Conservation (phyloP, 1,284 basidiomycete genomes). For the Papiliotrema terrestris region DNA sequence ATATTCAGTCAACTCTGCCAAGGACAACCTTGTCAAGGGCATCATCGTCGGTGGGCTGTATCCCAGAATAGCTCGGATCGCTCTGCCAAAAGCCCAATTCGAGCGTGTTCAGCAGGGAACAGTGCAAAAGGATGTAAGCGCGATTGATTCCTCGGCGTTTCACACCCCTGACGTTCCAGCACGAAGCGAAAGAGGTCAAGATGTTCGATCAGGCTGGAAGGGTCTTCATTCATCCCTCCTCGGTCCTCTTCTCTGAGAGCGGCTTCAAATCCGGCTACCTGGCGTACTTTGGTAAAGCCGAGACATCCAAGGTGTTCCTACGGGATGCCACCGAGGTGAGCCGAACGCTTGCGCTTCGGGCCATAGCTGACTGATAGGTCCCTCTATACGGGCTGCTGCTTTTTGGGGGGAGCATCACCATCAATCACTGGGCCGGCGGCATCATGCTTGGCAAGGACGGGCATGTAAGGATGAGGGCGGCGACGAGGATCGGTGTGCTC, state of each 20-base stretch:
- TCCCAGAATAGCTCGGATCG: slow-evolving; percentile 70
- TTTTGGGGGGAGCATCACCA: slow-evolving; percentile 74
- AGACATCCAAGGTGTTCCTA: slow-evolving; percentile 81
- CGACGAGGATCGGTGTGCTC: slow-evolving; percentile 82
- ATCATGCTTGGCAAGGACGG: slow-evolving; percentile 60
- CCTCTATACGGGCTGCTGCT: slow-evolving; percentile 78
- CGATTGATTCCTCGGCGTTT: neutral
- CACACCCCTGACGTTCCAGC: slow-evolving; percentile 33
- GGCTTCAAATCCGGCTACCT: slow-evolving; percentile 75
- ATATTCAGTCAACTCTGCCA: slow-evolving; percentile 55
- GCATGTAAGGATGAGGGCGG: slow-evolving; percentile 68
- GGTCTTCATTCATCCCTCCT: slow-evolving; percentile 67
- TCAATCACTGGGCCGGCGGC: slow-evolving; percentile 74
- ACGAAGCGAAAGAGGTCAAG: slow-evolving; percentile 74
- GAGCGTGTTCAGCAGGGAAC: slow-evolving; percentile 76
- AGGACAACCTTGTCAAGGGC: slow-evolving; percentile 72
- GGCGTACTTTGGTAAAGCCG: slow-evolving; percentile 76
- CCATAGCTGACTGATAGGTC: slow-evolving; percentile 53
- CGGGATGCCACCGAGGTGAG: slow-evolving; percentile 82
- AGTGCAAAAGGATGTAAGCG: slow-evolving; percentile 62
- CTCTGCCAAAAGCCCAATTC: slow-evolving; percentile 73
- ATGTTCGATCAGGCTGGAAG: slow-evolving; percentile 60
- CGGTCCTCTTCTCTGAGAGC: slow-evolving; percentile 69
- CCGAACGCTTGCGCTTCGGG: neutral
- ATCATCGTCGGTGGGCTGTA: slow-evolving; percentile 79